Conservation (phyloP, 2,329 filamentous ascomycete genomes). For the Ciborinia camelliae region DNA sequence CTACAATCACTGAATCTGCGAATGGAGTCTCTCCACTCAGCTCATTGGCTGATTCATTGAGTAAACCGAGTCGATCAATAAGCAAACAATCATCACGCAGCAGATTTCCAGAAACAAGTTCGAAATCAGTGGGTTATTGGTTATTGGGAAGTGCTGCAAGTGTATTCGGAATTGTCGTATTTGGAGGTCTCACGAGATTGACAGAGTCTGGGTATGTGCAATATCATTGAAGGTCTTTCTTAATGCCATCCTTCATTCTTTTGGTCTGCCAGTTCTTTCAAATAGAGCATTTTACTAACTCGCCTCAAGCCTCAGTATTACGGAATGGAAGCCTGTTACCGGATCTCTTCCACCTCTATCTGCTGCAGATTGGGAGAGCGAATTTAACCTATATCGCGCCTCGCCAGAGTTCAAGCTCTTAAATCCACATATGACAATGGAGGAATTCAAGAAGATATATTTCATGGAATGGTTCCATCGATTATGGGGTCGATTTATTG, state of each 20-base stretch:
- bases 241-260: neutral
- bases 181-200: constrained; percentile 86
- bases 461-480: constrained; percentile 99
- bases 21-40: constrained; percentile 26
- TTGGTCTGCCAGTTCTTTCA: neutral
- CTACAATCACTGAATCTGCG: constrained; percentile 14
- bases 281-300: neutral
- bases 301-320: constrained; percentile 72
- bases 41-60: constrained; percentile 11
- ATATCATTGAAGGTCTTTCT: constrained; percentile 21
- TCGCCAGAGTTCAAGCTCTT: constrained; percentile 91
- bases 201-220: constrained; percentile 83
- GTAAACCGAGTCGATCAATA: constrained; percentile 30
- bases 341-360: constrained; percentile 82
- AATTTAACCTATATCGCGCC: constrained; percentile 87
- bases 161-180: constrained; percentile 95
- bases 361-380: constrained; percentile 79
- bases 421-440: constrained; percentile 87
- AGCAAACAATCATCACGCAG: neutral
- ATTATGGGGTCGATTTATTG: constrained; percentile 89
- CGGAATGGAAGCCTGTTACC: constrained; percentile 96
- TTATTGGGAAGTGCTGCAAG: constrained; percentile 85
- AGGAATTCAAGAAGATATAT: constrained; percentile 98
- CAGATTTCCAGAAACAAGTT: constrained; percentile 51
- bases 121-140: constrained; percentile 85